Evolutionary conservation across 352 stramenopile genomes (phyloP).

Genomic region (Globisporangium irregulare): DNA sequence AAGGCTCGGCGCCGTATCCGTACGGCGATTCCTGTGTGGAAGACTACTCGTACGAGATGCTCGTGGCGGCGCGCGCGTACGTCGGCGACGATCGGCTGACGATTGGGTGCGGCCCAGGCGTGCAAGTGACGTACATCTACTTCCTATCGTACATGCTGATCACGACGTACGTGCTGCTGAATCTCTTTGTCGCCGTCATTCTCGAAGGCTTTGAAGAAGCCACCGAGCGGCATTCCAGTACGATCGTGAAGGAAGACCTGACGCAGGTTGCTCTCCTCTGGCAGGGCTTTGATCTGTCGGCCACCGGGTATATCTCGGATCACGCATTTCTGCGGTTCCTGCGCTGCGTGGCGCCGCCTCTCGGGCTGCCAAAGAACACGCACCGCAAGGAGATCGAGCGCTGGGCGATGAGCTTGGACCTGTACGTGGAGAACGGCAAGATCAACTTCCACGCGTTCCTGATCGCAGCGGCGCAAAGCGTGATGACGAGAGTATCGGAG

Average conservation of each 20-base stretch:
- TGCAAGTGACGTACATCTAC: slow-evolving; percentile 54
- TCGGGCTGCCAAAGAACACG: slow-evolving; percentile 28
- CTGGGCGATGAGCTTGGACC: slow-evolving; percentile 30
- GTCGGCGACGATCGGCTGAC: slow-evolving; percentile 27
- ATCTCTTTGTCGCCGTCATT: slow-evolving; percentile 81
- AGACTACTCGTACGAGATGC: slow-evolving; percentile 32
- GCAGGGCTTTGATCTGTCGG: slow-evolving; percentile 35
- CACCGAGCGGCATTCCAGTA: slow-evolving; percentile 34
- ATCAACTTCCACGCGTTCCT: slow-evolving; percentile 41
- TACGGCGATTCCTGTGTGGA: slow-evolving; percentile 36
- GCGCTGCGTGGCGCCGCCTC: slow-evolving; percentile 31
- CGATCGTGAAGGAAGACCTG: slow-evolving; percentile 40
- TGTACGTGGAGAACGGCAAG: slow-evolving; percentile 29
- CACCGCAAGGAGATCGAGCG: slow-evolving; percentile 29
- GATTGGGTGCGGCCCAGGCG: slow-evolving; percentile 37
- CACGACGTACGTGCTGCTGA: slow-evolving; percentile 68
- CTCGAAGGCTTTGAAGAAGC: slow-evolving; percentile 74
- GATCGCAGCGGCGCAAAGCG: slow-evolving; percentile 25
- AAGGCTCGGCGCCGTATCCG: slow-evolving; percentile 20
- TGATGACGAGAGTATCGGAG: slow-evolving; percentile 29
- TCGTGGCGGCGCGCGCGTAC: slow-evolving; percentile 25
- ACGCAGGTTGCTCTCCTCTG: slow-evolving; percentile 24
- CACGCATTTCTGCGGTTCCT: slow-evolving; percentile 42
- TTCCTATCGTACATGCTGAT: slow-evolving; percentile 68
- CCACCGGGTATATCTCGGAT: slow-evolving; percentile 30